Base-by-base conservation (phyloP, 163 green algal species). In the Coccomyxa subellipsoidea region DNA sequence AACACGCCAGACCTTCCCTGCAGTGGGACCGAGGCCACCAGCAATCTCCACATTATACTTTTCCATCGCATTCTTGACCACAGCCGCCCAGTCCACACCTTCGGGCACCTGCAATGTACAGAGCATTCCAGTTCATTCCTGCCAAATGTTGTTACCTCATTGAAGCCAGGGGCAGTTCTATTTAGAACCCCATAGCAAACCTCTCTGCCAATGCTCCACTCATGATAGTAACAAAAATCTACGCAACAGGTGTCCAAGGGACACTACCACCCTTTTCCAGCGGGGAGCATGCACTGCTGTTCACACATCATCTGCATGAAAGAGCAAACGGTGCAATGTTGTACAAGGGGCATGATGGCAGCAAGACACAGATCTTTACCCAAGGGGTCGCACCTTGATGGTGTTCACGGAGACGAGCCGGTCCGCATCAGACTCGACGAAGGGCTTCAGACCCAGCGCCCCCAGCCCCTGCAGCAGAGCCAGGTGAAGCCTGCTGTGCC, bases 341-440 rank as follows among this genome's bases (percentile, higher is more conserved):
- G n/a, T n/a, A n/a, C n/a, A n/a, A n/a, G n/a, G n/a, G n/a, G n/a
- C n/a, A n/a, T n/a, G 27, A 73, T 73, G n/a, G 47, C 18, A 27
- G 36, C 21, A 34, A 10, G 7, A 54, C n/a, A 54, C 23, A 54
- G 40, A 25, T 12, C 29, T 23, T 75, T n/a, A 29, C 10, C 12
- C n/a, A 27, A 8, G 25, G 39, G 76, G 9, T 15, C 59, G 5
- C n/a, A 91, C 92, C 88, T 95, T 97, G 89, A 99, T 97, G 80
- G 96, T 98, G 89, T 98, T 99, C 54, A 99, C 96, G 2, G 95
- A 98, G 69, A 94, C 89, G 59, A 99, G 91, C 27, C 94, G 88
- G 85, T 93, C 90, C 79, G 83, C 85, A 31, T 83, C 81, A 40
- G 89, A 54, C 73, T 93, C 80, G 47, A 98, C 94, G 83, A 95